Base-by-base conservation (phyloP, 257 asterid species). In the Datura wrightii region DNA sequence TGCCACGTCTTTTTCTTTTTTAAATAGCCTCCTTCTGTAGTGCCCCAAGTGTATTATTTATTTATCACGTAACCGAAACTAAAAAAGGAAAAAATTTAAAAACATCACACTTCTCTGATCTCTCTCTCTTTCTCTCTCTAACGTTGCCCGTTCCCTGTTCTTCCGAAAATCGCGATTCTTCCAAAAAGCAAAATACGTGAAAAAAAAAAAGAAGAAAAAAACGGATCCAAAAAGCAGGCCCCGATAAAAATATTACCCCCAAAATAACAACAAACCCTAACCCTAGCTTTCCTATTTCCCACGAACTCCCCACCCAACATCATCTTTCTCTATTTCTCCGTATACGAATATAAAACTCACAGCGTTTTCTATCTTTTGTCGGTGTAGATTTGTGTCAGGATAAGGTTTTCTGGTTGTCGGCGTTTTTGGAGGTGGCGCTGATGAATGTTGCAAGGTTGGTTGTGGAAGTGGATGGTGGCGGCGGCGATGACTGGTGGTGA, bases 401-500 rank as follows among this genome's bases (percentile, higher is more conserved):
- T 74, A 50, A 74, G 62, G 41, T 31, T 76, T 76, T 76, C 14
- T 14, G 82, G 82, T 50, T 76, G 82, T 76, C 62, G 58, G 79
- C 31, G 79, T 24, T 24, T 24, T 24, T 24, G 76, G 41, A 7
- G 31, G 14, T 8, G 67, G 48, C 24, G 78, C 46, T 52, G 60
- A 76, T 76, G 80, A 10, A 74, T 88, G 91, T 87, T 89, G 81
- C 86, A 44, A 54, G 88, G 91, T 82, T 76, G 92, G 88, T 87
- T 92, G 91, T 82, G 92, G 88, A 86, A 87, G 85, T 84, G 89
- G 90, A 46, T 81, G 89, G 88, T 83, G 86, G 90, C 66, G 90
- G 87, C 60, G 90, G 87, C 53, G 91, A 92, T 94, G 98, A 90
- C 90, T 62, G 93, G 94, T 70, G 93, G 94, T 71, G 80, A 87